phyloP scores from a whole-genome alignment of 2,329 filamentous ascomycete species.

The Trichoderma cornu-damae region DNA sequence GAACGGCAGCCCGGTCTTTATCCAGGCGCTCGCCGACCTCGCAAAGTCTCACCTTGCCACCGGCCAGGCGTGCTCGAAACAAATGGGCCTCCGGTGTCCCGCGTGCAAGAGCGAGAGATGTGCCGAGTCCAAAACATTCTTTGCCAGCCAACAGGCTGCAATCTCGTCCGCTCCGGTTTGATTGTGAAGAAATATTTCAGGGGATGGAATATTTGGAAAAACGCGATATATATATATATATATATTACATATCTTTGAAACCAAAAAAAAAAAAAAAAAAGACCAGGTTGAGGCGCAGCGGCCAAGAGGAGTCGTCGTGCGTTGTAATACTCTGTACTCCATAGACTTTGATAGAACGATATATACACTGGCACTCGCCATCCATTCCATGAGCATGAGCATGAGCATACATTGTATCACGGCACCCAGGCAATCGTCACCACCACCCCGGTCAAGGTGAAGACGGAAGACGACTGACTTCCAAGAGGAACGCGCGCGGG shows the following conservation, averaged over 20 bases:
- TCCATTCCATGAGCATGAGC: not conserved
- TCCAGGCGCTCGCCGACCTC: constrained; percentile 80
- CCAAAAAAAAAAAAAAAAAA: no score
- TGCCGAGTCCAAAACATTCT: constrained; percentile 68
- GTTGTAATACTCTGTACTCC: not conserved
- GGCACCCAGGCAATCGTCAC: no score
- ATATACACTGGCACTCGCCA: not conserved
- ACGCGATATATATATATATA: no score
- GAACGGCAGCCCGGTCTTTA: constrained; percentile 88
- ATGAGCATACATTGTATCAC: no score
- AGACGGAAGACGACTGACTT: no score
- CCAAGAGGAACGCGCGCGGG: not conserved
- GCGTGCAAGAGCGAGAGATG: constrained; percentile 89
- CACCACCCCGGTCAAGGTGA: not conserved
- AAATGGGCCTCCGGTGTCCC: constrained; percentile 89
- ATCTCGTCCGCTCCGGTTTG: not conserved
- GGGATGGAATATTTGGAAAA: no score
- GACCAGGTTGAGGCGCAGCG: no score
- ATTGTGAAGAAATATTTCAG: no score
- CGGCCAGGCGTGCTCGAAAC: constrained; percentile 63
- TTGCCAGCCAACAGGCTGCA: constrained; percentile 40
- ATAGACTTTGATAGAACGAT: constrained; percentile 12
- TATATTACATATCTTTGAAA: not conserved
- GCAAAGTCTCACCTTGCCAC: constrained; percentile 73
- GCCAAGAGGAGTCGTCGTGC: no score